phyloP scores from a whole-genome alignment of 2,329 filamentous ascomycete species.

The Exophiala sideris region DNA sequence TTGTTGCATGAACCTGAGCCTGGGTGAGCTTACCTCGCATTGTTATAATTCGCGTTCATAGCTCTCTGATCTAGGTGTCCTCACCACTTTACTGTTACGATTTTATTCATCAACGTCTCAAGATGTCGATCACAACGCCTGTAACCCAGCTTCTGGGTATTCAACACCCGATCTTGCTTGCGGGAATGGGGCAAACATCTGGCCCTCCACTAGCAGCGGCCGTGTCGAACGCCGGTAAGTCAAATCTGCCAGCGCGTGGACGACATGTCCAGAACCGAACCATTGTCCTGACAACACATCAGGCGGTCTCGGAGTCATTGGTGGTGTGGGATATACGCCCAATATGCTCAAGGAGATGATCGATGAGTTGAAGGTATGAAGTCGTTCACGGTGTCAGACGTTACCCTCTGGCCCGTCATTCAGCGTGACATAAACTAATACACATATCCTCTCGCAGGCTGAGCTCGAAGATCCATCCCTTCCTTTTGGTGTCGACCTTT shows the following conservation, averaged over 20 bases:
- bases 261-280: not conserved
- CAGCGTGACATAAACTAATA: not conserved
- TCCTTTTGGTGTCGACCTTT: conserved; percentile 78
- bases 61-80: not conserved
- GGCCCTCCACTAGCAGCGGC: conserved; percentile 28
- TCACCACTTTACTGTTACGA: not conserved
- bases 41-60: no score
- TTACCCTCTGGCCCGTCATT: not conserved
- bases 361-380: conserved; percentile 22
- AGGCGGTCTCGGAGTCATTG: conserved; percentile 29
- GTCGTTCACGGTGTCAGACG: not conserved
- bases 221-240: conserved; percentile 28
- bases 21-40: no score
- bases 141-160: conserved; percentile 27
- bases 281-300: not conserved
- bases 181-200: conserved; percentile 27
- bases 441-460: conserved; percentile 40
- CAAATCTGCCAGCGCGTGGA: not conserved
- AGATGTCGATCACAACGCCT: conserved; percentile 25
- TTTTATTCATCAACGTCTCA: not conserved
- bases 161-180: conserved; percentile 29
- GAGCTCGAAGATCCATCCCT: conserved; percentile 59
- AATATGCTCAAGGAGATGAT: conserved; percentile 72
- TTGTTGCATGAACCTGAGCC: no score
- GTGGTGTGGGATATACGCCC: conserved; percentile 48